Evolutionary conservation across 345 rosid species (phyloP), one percentile per base, ranked within the genome.

Genomic region (Trapa incisa): DNA sequence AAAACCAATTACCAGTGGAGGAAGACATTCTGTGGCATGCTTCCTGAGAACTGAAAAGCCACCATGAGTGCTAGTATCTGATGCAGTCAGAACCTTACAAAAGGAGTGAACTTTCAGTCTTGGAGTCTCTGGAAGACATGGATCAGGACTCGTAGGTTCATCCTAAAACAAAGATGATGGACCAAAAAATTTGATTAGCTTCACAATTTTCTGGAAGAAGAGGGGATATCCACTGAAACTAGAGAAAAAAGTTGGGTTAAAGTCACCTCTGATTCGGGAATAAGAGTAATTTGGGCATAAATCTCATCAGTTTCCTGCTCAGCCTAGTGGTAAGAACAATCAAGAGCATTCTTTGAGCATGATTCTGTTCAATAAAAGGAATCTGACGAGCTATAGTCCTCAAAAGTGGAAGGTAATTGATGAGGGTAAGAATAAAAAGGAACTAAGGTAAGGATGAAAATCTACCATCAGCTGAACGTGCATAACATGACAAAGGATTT

Each of bases 221-320:
- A 68, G 3, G 2, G 7, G 43, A 39, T 63, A 43, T 8, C 36
- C 11, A 12, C 47, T 41, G 64, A 61, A 37, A 56, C 33, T 64
- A 39, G 54, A 62, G 75, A 60, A 37, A 41, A 70, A 67, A 22
- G 50, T 47, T 57, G 50, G 32, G 45, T 29, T 47, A 54, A 58
- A 71, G 29, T 85, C 73, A 88, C 97, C 70, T 75, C 80, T 71
- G 35, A 57, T 32, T 82, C 89, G 17, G 97, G 97, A 36, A 83
- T 73, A 80, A 94, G 79, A 73, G 89, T 85, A 57, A 94, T 87
- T 78, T 86, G 97, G n/a, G 97, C 92, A 84, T 91, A 94, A 35
- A 94, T 96, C 73, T 94, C 99, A 65, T 94, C 99, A 1, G 97
- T 89, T 42, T 94, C 99, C 77, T 75, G 95, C 78, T 91, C 99